Percentiles rank a stretch among this genome's conserved stretches.
Conservation (phyloP, 208 protist genomes). For the Leishmania gerbilli region DNA sequence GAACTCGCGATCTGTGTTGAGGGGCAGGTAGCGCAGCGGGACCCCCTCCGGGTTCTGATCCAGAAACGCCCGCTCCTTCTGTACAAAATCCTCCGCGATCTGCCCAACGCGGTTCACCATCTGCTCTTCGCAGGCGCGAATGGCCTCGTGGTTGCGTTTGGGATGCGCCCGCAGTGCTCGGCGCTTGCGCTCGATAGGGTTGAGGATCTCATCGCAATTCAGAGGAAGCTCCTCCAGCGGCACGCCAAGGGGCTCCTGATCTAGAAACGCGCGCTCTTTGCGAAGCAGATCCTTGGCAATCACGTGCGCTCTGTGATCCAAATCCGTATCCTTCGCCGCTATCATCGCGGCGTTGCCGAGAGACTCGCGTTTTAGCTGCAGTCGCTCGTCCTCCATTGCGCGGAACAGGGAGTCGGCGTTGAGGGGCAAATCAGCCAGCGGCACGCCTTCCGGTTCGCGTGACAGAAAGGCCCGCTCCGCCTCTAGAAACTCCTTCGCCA, state of each 20-base stretch:
- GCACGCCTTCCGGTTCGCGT: constrained; percentile 75
- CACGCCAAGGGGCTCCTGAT: constrained; percentile 83
- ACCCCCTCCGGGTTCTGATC: constrained; percentile 78
- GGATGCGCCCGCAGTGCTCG: constrained; percentile 47
- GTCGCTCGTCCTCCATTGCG: constrained; percentile 46
- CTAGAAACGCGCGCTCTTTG: constrained; percentile 82
- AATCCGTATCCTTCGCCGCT: constrained; percentile 38
- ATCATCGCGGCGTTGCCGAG: constrained; percentile 30
- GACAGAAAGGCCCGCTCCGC: constrained; percentile 67
- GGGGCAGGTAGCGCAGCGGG: constrained; percentile 71
- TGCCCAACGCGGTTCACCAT: constrained; percentile 66
- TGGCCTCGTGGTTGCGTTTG: constrained; percentile 51
- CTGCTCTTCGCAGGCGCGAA: constrained; percentile 61
- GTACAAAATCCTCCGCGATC: constrained; percentile 68
- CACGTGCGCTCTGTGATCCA: constrained; percentile 52
- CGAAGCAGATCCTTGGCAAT: constrained; percentile 63
- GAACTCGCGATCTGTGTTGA: constrained; percentile 70
- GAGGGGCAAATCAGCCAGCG: constrained; percentile 60
- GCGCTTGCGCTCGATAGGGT: constrained; percentile 67
- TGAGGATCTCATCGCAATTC: constrained; percentile 67
- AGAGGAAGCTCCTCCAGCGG: constrained; percentile 79
- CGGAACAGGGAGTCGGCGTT: constrained; percentile 61
- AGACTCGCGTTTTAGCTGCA: constrained; percentile 63
- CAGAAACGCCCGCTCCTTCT: constrained; percentile 77
- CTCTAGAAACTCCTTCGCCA: constrained; percentile 53